Percentiles rank a stretch among this genome's conserved stretches.
Conservation (phyloP, 2,329 filamentous ascomycete species). For the Neopestalotiopsis clavispora region DNA sequence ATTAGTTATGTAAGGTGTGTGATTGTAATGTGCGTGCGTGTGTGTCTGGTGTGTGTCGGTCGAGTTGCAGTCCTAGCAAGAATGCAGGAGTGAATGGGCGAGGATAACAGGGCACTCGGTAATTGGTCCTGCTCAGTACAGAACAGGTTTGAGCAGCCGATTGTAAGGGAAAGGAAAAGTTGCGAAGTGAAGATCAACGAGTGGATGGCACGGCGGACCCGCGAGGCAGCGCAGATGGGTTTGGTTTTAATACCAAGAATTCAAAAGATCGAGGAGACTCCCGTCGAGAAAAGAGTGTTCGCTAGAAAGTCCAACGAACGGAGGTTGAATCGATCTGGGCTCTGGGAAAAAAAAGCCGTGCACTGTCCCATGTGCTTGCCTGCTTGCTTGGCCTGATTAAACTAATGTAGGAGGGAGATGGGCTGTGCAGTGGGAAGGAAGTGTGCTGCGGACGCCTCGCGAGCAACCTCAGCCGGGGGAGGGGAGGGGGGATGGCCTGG, state of each 20-base stretch:
- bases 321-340: neutral
- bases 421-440: slow-evolving; percentile 8
- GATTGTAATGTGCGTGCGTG: neutral
- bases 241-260: neutral
- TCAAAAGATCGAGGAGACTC: neutral
- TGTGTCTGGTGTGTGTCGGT: neutral
- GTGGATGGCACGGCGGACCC: neutral
- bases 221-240: slow-evolving; percentile 8
- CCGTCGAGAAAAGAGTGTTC: neutral
- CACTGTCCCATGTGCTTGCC: neutral
- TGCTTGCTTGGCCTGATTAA: neutral
- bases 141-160: neutral
- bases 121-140: neutral
- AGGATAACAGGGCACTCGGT: neutral
- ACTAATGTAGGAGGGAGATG: slow-evolving; percentile 11
- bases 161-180: neutral
- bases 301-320: neutral
- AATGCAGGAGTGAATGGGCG: neutral
- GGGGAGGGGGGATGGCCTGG: neutral
- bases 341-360: neutral
- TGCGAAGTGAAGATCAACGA: slow-evolving; percentile 6
- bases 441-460: slow-evolving; percentile 9
- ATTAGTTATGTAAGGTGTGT: neutral
- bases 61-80: neutral
- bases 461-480: neutral